Evolutionary conservation across 1,284 basidiomycete species (phyloP).

Genomic region (Boletus semigastroideus): DNA sequence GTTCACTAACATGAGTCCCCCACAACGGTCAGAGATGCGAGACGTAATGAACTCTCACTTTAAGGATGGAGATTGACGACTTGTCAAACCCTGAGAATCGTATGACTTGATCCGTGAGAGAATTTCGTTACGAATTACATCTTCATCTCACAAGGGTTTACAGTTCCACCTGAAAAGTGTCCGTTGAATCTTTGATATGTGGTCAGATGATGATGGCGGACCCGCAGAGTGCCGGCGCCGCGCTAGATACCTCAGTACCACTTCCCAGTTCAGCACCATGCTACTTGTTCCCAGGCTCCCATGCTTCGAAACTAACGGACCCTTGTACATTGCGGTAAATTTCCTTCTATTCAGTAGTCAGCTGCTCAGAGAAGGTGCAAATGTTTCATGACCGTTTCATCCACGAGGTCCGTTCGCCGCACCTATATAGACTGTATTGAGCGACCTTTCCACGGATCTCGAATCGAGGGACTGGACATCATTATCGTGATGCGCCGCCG

Average conservation of each 20-base stretch:
- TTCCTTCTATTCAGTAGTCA: not conserved
- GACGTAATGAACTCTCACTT: not conserved
- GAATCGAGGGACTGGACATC: not conserved
- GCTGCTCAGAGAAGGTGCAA: not conserved
- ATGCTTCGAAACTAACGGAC: slow-evolving; percentile 2
- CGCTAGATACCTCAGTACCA: not conserved
- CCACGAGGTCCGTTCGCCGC: slow-evolving; percentile 1
- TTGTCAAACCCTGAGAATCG: not conserved
- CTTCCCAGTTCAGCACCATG: not conserved
- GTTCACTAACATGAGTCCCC: not conserved
- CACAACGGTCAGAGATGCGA: not conserved
- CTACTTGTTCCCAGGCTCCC: not conserved
- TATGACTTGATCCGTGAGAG: too few species aligned
- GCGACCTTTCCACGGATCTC: not conserved
- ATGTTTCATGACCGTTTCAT: slow-evolving; percentile 9
- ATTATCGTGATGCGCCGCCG: slow-evolving; percentile 6
- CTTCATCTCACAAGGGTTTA: not conserved
- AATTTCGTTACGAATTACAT: too few species aligned
- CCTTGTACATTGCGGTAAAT: not conserved
- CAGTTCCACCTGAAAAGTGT: not conserved
- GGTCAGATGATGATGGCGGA: not conserved
- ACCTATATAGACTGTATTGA: not conserved
- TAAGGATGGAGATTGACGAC: not conserved
- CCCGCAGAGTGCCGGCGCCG: not conserved
- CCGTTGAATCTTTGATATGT: not conserved